These are phyloP conservation scores for Akanthomyces muscarius DNA, from an alignment of 2,329 filamentous ascomycete genomes.

Conservation along the genomic window DNA sequence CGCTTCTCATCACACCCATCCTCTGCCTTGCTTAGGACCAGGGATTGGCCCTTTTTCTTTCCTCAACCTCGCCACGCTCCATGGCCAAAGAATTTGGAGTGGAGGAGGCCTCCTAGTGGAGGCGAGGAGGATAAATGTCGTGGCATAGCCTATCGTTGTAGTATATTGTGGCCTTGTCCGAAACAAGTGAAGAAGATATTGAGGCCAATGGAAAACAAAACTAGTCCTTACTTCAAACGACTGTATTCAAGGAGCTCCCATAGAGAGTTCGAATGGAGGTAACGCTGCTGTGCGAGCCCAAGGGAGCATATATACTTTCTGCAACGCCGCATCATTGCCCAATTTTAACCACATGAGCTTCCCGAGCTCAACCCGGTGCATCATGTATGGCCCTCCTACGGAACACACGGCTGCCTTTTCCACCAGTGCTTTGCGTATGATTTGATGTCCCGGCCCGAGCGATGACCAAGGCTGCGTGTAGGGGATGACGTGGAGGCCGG, in stretches of 20 bases:
- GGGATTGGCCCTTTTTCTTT: neutral
- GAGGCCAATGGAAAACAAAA: neutral
- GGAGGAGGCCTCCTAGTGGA: neutral
- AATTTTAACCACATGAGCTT: neutral
- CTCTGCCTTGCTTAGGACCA: neutral
- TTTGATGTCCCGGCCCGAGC: neutral
- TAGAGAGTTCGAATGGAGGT: neutral
- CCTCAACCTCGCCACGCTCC: neutral
- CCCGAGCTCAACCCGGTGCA: neutral
- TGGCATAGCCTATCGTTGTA: too few relatives aligned
- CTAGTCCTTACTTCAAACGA: neutral
- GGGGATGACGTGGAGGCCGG: slow-evolving; percentile 5
- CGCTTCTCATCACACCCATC: neutral
- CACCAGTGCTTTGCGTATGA: neutral
- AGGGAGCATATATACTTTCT: slow-evolving; percentile 5
- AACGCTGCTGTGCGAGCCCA: neutral
- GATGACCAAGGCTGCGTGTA: neutral
- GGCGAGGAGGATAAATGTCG: too few relatives aligned
- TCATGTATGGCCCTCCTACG: neutral
- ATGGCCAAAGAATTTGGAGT: too few relatives aligned
- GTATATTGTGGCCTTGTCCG: neutral
- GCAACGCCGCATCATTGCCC: neutral
- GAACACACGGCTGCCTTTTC: neutral
- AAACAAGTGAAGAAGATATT: neutral
- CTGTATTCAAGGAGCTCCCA: neutral